Evolutionary conservation across 768 basidiomycete species (phyloP).

Genomic region (Baorangia bicolor): DNA sequence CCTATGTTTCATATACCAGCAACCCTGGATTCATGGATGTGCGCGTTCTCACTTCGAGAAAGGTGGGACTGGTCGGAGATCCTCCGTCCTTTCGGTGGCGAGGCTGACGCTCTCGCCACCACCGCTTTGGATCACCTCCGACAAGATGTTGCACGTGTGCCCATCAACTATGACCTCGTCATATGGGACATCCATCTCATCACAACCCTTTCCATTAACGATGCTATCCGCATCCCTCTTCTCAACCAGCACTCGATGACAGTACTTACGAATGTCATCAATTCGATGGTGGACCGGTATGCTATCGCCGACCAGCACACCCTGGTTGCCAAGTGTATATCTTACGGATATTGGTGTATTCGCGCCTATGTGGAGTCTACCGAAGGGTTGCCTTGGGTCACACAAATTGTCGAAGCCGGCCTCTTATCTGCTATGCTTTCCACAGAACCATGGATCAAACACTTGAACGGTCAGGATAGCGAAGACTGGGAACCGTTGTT

Average conservation of each 20-base stretch:
- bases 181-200: conserved; percentile 33
- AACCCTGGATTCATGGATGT: conserved; percentile 30
- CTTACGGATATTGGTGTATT: conserved; percentile 32
- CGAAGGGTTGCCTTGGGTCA: conserved; percentile 28
- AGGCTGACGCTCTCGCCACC: conserved; percentile 17
- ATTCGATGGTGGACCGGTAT: conserved; percentile 11
- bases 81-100: conserved; percentile 21
- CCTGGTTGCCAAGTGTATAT: conserved; percentile 26
- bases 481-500: conserved; percentile 33
- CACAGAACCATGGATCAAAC: conserved; percentile 26
- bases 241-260: conserved; percentile 23
- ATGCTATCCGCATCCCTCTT: conserved; percentile 23
- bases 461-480: conserved; percentile 15
- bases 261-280: conserved; percentile 16
- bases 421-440: conserved; percentile 26
- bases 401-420: conserved; percentile 24
- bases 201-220: conserved; percentile 25
- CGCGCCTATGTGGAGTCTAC: conserved; percentile 27
- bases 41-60: conserved; percentile 22
- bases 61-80: conserved; percentile 30
- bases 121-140: conserved; percentile 26
- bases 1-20: conserved; percentile 10
- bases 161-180: conserved; percentile 27
- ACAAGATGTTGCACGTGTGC: conserved; percentile 19
- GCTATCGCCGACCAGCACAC: neutral